Base-by-base conservation (phyloP, 805 yeast genomes). In the Kuraishia hungarica region DNA sequence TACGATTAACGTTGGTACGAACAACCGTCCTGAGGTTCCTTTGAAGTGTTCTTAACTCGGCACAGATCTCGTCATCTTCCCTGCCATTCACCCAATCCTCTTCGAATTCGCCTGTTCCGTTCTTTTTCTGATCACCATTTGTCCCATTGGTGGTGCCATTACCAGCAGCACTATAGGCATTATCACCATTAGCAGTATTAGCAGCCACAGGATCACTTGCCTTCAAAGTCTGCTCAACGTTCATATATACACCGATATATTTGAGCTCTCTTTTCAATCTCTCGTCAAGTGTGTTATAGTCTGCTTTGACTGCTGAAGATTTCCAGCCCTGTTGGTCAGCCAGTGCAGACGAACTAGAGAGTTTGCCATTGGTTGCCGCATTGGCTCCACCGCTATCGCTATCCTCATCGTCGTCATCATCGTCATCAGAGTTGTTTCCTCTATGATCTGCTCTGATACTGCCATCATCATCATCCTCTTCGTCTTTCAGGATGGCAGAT, bases 51-150 rank as follows among this genome's bases (percentile, higher is more conserved):
- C 99, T 77, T 58, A 94, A 72, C 65, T 93, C 97, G 0, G 86
- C 83, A 58, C 96, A 86, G 3, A 94, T 82, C 69, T 94, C 98
- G 70, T 94, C 99, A 68, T 94, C 99, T 65, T 94, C 97, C 56
- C 87, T 80, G 47, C 84, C 83, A 52, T 78, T 77, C 15, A 86
- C 71, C 97, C 97, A 92, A 65, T 85, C 89, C 53, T 81, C 79
- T 51, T 73, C 75, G 59, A 73, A 72, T 47, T 59, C 63, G 19
- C 57, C 63, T 39, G 54, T 23, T 43, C 46, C 23, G 55, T 62
- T 50, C 54, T 50, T 48, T 61, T 63, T 59, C 29, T 62, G 62
- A 28, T 58, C 51, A 49, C 26, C 39, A 54, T 51, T 51, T n/a
- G 35, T 26, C 21, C 24, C 35, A n/a, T 47, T 29, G 13, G 56